Percentiles rank a stretch among this genome's conserved stretches.
Evolutionary conservation across 352 stramenopile genomes (phyloP).

Genomic region (Halophytophthora polymorphica): DNA sequence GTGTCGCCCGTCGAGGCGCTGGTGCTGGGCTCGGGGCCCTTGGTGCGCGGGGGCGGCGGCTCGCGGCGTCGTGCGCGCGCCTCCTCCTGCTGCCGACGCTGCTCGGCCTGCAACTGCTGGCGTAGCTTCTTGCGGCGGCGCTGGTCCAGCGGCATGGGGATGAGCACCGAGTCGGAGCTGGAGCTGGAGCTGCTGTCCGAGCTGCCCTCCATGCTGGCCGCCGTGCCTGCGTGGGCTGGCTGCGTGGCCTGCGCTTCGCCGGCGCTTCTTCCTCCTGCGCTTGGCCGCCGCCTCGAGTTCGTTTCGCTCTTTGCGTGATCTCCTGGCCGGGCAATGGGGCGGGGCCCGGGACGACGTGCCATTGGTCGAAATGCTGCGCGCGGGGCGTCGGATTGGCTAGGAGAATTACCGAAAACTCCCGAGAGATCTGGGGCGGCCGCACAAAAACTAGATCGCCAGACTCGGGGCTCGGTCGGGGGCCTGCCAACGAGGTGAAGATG

Average conservation of each 20-base stretch:
- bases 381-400: no score
- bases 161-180: constrained; percentile 73
- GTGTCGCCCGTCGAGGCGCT: background rate
- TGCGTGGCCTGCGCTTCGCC: background rate
- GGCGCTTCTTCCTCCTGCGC: background rate
- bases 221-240: constrained; percentile 13
- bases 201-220: constrained; percentile 31
- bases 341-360: no score
- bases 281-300: background rate
- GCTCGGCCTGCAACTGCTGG: constrained; percentile 41
- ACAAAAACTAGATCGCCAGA: no score
- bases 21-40: background rate
- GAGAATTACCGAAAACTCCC: no score
- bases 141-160: constrained; percentile 64
- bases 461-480: no score
- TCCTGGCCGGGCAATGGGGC: no score
- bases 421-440: no score
- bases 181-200: constrained; percentile 60
- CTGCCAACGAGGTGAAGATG: no score
- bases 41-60: background rate
- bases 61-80: background rate
- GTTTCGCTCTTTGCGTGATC: no score
- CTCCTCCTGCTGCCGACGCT: constrained; percentile 22
- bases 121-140: constrained; percentile 60
- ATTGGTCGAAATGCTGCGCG: no score